phyloP scores from a whole-genome alignment of 345 rosid species.

The Eucalyptus melliodora region DNA sequence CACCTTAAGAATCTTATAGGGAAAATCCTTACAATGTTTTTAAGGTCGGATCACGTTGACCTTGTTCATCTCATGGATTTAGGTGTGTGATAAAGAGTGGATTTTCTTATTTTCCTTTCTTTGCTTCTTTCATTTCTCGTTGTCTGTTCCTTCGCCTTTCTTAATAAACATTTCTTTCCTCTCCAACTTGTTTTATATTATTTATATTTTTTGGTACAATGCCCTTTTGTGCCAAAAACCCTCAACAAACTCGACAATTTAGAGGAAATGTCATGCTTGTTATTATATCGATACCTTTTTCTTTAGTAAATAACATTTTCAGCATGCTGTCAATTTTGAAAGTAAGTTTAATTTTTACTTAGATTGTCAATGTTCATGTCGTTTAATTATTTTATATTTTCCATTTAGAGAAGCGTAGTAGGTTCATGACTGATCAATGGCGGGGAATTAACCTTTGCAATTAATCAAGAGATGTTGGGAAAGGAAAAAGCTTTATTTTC shows the following conservation, averaged over 20 bases:
- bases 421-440: not conserved
- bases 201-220: not conserved
- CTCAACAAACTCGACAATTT: not conserved
- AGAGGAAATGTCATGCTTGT: not conserved
- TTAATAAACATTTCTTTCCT: too few relatives aligned
- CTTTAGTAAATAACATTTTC: not conserved
- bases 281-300: not conserved
- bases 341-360: not conserved
- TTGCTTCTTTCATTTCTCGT: too few relatives aligned
- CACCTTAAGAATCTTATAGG: not conserved
- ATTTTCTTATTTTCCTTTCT: not conserved
- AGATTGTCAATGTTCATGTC: not conserved
- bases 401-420: too few relatives aligned
- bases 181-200: not conserved
- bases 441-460: not conserved
- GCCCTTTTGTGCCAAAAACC: not conserved
- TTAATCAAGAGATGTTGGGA: too few relatives aligned
- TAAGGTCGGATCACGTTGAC: not conserved
- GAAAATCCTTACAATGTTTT: not conserved
- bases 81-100: not conserved
- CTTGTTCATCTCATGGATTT: not conserved
- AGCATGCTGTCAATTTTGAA: not conserved
- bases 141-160: not conserved
- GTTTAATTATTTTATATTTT: too few relatives aligned
- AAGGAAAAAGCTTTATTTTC: too few relatives aligned